Conservation (phyloP, 345 rosid genomes). For the Brassica rapa region DNA sequence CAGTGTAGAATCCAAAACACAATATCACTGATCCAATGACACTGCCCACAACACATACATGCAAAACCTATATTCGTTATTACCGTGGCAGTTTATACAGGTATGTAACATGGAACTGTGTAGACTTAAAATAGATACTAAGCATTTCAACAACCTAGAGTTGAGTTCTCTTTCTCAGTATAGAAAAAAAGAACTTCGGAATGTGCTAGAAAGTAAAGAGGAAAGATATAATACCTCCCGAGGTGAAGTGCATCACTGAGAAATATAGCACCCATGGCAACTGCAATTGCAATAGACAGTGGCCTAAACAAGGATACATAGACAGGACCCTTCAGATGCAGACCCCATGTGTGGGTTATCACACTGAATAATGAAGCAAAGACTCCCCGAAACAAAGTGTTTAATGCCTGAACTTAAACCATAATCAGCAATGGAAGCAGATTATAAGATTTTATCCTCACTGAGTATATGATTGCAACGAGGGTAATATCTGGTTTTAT, state of each 20-base stretch:
- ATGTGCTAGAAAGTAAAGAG: background rate
- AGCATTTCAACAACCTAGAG: slow-evolving; percentile 2
- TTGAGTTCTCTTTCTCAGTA: background rate
- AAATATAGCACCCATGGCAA: slow-evolving; percentile 38
- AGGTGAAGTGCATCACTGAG: slow-evolving; percentile 42
- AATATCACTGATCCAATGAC: slow-evolving; percentile 40
- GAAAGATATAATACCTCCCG: slow-evolving; percentile 38
- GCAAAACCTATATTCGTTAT: background rate
- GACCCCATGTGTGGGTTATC: background rate
- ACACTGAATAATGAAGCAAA: background rate
- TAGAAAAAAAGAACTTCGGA: background rate
- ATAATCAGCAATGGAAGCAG: background rate
- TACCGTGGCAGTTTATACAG: background rate
- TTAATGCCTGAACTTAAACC: background rate
- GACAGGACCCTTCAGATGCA: slow-evolving; percentile 49
- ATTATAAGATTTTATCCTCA: background rate
- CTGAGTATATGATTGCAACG: background rate
- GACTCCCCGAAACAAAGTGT: background rate
- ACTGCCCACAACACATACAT: slow-evolving; percentile 1
- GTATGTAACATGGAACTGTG: background rate
- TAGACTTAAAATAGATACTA: background rate
- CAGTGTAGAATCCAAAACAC: slow-evolving; percentile 37
- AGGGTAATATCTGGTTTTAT: background rate
- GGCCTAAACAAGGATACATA: slow-evolving; percentile 49
- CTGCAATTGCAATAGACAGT: slow-evolving; percentile 46